These are phyloP conservation scores for Acanthamoeba sp. DNA, from an alignment of 208 protist species.

Conservation along the genomic window DNA sequence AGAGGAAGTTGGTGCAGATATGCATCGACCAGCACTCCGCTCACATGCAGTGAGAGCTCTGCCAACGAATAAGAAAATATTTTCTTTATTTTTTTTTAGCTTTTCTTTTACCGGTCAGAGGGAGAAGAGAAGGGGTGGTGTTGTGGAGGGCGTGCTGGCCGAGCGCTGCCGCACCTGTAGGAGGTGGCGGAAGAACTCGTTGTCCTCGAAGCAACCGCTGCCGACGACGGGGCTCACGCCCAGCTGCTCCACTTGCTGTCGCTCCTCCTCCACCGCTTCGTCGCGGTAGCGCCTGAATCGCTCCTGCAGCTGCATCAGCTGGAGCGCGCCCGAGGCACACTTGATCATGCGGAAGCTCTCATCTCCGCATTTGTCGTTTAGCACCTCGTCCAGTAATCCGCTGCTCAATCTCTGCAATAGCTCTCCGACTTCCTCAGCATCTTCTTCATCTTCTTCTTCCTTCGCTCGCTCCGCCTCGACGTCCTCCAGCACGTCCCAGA, in stretches of 20 bases:
- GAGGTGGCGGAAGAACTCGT: constrained; percentile 54
- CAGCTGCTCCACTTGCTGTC: background rate
- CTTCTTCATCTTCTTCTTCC: background rate
- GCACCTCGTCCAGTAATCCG: constrained; percentile 40
- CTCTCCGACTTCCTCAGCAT: background rate
- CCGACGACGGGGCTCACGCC: constrained; percentile 4
- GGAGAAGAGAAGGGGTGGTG: constrained; percentile 24
- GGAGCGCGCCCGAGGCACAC: background rate
- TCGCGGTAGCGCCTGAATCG: constrained; percentile 19
- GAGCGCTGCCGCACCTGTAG: constrained; percentile 17
- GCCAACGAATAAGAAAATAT: background rate
- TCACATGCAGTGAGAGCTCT: background rate
- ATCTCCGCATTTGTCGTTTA: background rate
- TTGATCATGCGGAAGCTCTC: background rate
- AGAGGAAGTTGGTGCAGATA: background rate
- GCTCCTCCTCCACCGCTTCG: background rate
- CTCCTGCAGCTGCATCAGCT: constrained; percentile 43
- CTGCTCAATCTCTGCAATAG: constrained; percentile 4
- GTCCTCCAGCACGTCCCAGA: constrained; percentile 54
- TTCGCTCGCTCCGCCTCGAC: constrained; percentile 1
- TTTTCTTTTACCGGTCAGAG: background rate
- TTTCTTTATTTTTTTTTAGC: background rate
- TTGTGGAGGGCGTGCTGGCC: background rate
- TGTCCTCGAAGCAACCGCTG: constrained; percentile 54
- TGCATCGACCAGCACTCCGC: background rate